Percentiles rank a stretch among this genome's conserved stretches.
Conservation (phyloP, 306 rosid species). For the Chamaecrista fasciculata region DNA sequence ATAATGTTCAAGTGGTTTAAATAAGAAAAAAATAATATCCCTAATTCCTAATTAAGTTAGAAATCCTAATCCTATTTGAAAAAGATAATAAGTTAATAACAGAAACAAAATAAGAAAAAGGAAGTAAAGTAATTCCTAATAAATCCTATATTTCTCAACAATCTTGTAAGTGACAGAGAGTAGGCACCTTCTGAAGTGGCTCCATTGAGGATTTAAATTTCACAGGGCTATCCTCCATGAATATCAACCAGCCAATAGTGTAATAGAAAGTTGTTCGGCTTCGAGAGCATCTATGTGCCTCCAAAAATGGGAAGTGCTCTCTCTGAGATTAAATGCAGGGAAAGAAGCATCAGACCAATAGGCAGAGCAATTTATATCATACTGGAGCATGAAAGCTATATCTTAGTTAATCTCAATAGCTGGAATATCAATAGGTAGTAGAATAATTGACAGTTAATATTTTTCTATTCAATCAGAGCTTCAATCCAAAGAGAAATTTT, state of each 20-base stretch:
- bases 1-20: too few species aligned
- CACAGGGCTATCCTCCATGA: conserved; percentile 91
- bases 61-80: too few species aligned
- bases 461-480: too few species aligned
- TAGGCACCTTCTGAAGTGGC: conserved; percentile 79
- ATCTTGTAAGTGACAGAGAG: conserved; percentile 18
- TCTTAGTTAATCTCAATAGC: not conserved
- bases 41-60: too few species aligned
- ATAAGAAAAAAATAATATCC: too few species aligned
- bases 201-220: conserved; percentile 97
- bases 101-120: too few species aligned
- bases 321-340: conserved; percentile 50
- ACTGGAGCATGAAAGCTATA: conserved; percentile 11
- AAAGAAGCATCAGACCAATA: conserved; percentile 28
- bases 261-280: conserved; percentile 91
- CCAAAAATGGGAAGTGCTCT: conserved; percentile 91
- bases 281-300: conserved; percentile 84
- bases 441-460: too few species aligned
- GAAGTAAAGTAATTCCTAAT: too few species aligned
- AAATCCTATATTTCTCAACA: too few species aligned
- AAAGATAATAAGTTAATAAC: too few species aligned
- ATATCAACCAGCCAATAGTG: conserved; percentile 89
- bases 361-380: conserved; percentile 18
- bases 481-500: too few species aligned
- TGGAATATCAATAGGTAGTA: not conserved